Conservation (phyloP, 116 monocot genomes). For the Phalaenopsis hybrid region DNA sequence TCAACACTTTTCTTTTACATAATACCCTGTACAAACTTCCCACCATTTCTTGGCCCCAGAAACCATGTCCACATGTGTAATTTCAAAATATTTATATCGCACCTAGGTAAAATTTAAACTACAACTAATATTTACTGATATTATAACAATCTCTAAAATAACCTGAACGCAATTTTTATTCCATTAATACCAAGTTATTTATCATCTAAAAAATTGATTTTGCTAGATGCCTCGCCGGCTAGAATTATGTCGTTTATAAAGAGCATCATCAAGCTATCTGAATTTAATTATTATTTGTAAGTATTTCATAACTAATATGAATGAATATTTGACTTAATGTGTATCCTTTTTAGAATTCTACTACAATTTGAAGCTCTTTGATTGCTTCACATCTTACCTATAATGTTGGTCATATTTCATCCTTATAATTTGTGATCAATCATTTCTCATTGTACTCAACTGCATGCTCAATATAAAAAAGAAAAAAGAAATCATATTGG, state of each 20-base stretch:
- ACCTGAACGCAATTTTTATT: not conserved
- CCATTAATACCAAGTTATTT: not conserved
- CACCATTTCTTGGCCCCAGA: too few relatives aligned
- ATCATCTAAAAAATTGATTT: not conserved
- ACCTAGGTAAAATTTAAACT: too few relatives aligned
- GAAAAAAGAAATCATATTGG: not conserved
- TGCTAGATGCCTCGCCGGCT: not conserved
- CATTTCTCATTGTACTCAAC: not conserved
- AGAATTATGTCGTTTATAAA: not conserved
- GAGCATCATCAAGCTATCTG: not conserved
- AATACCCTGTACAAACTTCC: too few relatives aligned
- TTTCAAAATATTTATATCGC: too few relatives aligned
- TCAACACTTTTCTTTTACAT: too few relatives aligned
- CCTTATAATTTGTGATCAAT: not conserved
- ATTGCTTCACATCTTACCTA: not conserved
- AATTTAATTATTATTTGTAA: not conserved
- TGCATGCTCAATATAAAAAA: not conserved
- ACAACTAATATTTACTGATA: too few relatives aligned
- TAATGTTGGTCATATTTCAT: not conserved
- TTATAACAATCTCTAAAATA: too few relatives aligned
- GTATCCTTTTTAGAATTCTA: not conserved
- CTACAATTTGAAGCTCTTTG: not conserved
- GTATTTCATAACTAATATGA: not conserved
- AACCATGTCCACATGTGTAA: too few relatives aligned
- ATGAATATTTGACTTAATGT: not conserved